Base-by-base conservation (phyloP, 2,329 filamentous ascomycete species). In the Penicillium palitans region DNA sequence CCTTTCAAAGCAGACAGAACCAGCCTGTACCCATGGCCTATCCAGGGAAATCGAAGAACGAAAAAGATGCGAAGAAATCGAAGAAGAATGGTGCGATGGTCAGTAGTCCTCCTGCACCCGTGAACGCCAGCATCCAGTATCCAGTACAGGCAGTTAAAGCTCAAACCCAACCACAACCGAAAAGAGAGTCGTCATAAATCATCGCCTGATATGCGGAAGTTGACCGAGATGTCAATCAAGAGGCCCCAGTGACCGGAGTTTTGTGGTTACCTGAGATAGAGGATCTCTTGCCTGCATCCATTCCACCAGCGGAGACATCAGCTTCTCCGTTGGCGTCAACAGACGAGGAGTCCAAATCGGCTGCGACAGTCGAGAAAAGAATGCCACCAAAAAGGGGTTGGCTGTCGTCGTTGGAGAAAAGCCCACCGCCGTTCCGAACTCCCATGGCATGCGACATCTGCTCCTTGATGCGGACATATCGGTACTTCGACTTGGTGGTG, bases 401-500 rank as follows among this genome's bases (percentile, higher is more conserved):
- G 41, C 60, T 71, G 9, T 75, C 73, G 27, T 67, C 70, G 1
- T 70, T 74, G 19, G 74, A 75, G 61, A 82, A 82, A 15, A 82
- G 71, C 4, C 77, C 75, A 8, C 75, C 76, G 21, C 78, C 79
- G 61, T 68, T 76, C 63, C 68, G 76, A n/a, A 79, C 80, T 6
- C 82, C 82, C 31, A 87, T 76, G 0, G 84, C 84, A 60, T 84
- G 83, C 6, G 80, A 81, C 35, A 88, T 78, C 81, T 86, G 85
- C 69, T 86, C 83, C 65, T 84, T 86, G 76, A 87, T 84, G 40
- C 85, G 83, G 37, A 87, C 82, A 59, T 83, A 81, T 64, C 85
- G 81, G 68, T 87, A 87, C 67, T 85, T 87, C 27, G 75, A 75
- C 52, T 74, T 74, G 5, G 76, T 79, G 4, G 75, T 75, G 52